phyloP scores from a whole-genome alignment of 495 filamentous ascomycete genomes.

The Hypoxylon fuscum region DNA sequence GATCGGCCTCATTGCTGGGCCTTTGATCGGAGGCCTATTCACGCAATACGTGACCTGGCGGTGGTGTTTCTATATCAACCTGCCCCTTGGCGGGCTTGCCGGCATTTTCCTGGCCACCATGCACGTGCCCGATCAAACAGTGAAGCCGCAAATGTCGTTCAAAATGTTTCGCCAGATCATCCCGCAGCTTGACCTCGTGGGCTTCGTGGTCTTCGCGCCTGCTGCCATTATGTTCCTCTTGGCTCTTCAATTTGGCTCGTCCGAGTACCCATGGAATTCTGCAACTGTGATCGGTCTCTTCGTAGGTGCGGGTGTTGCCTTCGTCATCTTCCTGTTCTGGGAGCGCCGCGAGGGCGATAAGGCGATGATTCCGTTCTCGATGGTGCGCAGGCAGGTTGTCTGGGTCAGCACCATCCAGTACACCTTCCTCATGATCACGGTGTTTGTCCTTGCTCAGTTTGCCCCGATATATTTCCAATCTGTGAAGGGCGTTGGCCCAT shows the following conservation, averaged over 20 bases:
- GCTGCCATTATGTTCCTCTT: conserved; percentile 58
- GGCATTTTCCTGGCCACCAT: conserved; percentile 53
- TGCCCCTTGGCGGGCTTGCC: conserved; percentile 65
- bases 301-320: conserved; percentile 55
- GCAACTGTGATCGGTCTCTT: conserved; percentile 50
- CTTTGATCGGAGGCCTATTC: conserved; percentile 69
- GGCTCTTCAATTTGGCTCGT: conserved; percentile 64
- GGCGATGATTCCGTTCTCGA: conserved; percentile 53
- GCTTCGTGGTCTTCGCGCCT: conserved; percentile 59
- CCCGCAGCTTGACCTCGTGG: conserved; percentile 58
- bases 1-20: conserved; percentile 53
- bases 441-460: conserved; percentile 50
- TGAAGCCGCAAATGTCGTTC: conserved; percentile 35
- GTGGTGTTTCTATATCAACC: conserved; percentile 73
- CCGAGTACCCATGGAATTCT: conserved; percentile 57
- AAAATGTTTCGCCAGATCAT: conserved; percentile 30
- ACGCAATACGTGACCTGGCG: conserved; percentile 64
- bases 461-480: conserved; percentile 77
- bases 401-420: conserved; percentile 44
- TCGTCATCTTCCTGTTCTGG: conserved; percentile 57
- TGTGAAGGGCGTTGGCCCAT: conserved; percentile 59
- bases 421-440: conserved; percentile 36
- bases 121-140: conserved; percentile 52
- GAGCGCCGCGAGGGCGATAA: conserved; percentile 56
- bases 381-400: conserved; percentile 43